phyloP scores from a whole-genome alignment of 495 filamentous ascomycete species.

The Gamarada debralockiae region DNA sequence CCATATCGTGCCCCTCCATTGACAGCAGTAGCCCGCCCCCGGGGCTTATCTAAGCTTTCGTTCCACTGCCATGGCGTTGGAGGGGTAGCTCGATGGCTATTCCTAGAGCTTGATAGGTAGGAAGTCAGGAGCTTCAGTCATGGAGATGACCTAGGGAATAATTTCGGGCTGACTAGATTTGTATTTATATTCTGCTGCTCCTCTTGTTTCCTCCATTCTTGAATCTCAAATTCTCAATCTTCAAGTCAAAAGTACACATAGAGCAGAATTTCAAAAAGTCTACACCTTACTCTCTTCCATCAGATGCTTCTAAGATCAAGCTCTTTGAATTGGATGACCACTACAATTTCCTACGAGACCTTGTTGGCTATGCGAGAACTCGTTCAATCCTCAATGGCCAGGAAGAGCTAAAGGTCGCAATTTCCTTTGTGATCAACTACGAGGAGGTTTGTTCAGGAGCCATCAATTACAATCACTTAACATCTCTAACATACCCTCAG shows the following conservation, averaged over 20 bases:
- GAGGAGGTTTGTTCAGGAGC: conserved; percentile 26
- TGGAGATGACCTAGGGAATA: background rate
- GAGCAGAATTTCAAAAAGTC: conserved; percentile 13
- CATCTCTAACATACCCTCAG: conserved; percentile 4
- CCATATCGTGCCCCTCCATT: conserved; percentile 5
- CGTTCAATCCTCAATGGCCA: conserved; percentile 36
- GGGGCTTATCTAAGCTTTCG: conserved; percentile 1
- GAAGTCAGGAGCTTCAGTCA: background rate
- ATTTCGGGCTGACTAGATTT: background rate
- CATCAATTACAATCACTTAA: background rate
- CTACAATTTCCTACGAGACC: conserved; percentile 23
- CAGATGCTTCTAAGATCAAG: conserved; percentile 14
- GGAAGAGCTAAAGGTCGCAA: conserved; percentile 35
- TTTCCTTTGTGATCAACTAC: conserved; percentile 41
- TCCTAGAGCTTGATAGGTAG: background rate
- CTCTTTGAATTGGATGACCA: conserved; percentile 22
- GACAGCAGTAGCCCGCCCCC: background rate
- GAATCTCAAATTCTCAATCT: background rate
- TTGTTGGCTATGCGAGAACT: conserved; percentile 32
- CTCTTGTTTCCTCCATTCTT: background rate
- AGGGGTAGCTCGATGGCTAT: background rate
- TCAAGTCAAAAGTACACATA: background rate
- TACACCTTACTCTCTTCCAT: conserved; percentile 19
- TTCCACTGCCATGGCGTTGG: background rate
- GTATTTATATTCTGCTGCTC: background rate